Evolutionary conservation across 2,329 filamentous ascomycete species (phyloP).

Genomic region (Clonostachys rhizophaga): DNA sequence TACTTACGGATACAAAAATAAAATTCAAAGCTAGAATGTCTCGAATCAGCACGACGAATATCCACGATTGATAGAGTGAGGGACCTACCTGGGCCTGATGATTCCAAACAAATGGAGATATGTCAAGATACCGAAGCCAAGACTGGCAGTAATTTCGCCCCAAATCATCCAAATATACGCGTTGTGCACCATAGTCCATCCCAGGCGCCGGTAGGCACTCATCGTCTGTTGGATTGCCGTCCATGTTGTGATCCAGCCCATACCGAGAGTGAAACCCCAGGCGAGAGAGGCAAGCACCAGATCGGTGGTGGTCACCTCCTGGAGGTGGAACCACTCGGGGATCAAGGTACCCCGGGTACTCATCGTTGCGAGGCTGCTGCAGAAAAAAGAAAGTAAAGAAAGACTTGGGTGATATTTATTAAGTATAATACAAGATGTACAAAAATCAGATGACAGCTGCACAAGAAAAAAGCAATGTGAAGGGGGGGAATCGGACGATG

Average conservation of each 20-base stretch:
- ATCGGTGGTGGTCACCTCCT: constrained; percentile 15
- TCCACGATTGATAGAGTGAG: no score
- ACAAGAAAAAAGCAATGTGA: no score
- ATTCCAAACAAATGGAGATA: constrained; percentile 25
- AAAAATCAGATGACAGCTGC: no score
- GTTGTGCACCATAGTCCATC: constrained; percentile 22
- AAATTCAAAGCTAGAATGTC: background rate
- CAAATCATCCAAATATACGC: constrained; percentile 33
- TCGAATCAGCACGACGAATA: no score
- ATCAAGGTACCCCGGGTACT: background rate
- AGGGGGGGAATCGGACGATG: no score
- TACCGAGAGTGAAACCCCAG: constrained; percentile 28
- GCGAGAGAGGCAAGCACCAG: constrained; percentile 25
- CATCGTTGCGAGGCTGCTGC: no score
- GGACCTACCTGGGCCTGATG: constrained; percentile 10
- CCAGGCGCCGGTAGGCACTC: constrained; percentile 19
- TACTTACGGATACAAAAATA: background rate
- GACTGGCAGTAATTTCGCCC: constrained; percentile 27
- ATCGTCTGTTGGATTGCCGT: constrained; percentile 26
- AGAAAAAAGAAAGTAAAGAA: no score
- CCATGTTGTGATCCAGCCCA: constrained; percentile 23
- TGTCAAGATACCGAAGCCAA: constrained; percentile 22
- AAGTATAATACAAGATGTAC: no score
- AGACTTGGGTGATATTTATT: no score
- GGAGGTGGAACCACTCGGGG: background rate